Base-by-base conservation (phyloP, 805 yeast species). In the Wickerhamomyces bovis region DNA sequence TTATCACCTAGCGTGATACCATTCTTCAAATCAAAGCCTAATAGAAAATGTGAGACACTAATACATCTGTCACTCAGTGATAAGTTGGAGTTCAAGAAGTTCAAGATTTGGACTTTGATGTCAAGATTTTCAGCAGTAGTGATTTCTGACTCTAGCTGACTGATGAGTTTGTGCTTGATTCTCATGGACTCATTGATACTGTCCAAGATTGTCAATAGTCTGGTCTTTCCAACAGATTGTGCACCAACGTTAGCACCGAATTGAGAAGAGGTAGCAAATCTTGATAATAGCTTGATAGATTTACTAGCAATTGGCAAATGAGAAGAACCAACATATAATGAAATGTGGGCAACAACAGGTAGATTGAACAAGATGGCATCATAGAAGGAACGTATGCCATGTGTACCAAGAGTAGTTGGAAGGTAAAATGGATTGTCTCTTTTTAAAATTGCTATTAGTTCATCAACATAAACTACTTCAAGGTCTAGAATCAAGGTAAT, bases 141-240 rank as follows among this genome's bases (percentile, higher is more conserved):
- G 36, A 74, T 69, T 8, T 70, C 69, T 6, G 78, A 55, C 39
- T 77, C 82, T 20, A 84, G 56, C 57, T 88, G 95, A 38, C 79
- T 76, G 38, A 87, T 80, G 49, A 89, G 81, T 0, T 89, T 80
- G 54, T 77, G 78, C 49, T 85, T 78, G 35, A 92, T 85, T 53
- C 90, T 74, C 2, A 75, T 68, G 0, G 95, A 80, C 54, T 90
- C 97, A 53, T 87, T 87, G 28, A 85, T 78, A 15, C 89, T 83
- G 55, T 83, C 85, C 44, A 85, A 73, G 35, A 86, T 73, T 0
- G 88, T 80, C 41, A 90, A 63, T 13, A 92, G 65, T 53, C 89
- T 78, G 51, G 81, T 82, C 44, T 72, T 77, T 10, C 73, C 72
- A 16, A 70, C 65, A 31, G 77, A 61, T 11, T 72, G 58, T 16